Conservation (phyloP, 1,139 yeast species). For the Saccharomycopsis hybrid region DNA sequence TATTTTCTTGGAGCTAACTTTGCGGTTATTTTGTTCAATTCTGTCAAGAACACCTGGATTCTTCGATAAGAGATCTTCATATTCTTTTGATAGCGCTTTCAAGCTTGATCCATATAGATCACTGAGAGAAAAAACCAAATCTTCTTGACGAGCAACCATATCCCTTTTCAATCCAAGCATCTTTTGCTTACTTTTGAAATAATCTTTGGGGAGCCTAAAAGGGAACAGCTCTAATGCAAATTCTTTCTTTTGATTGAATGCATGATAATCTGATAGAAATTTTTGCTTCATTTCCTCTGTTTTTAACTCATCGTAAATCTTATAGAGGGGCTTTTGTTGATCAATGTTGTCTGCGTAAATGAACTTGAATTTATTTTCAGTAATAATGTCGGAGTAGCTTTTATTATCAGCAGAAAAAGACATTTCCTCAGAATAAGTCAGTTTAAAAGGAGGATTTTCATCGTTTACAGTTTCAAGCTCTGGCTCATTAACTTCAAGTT, state of each 20-base stretch:
- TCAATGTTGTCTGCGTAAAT: too few species aligned
- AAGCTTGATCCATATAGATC: background rate
- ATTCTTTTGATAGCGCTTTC: background rate
- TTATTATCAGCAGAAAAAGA: too few species aligned
- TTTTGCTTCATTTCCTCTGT: background rate
- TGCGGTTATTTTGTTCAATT: background rate
- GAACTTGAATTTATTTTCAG: too few species aligned
- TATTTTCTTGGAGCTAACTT: background rate
- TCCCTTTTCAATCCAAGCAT: background rate
- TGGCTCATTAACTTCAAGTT: too few species aligned
- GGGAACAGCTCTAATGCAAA: background rate
- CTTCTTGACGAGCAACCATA: background rate
- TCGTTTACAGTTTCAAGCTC: too few species aligned
- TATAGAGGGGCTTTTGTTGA: constrained; percentile 1
- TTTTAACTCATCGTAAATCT: background rate
- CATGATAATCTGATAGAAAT: constrained; percentile 2
- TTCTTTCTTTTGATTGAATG: constrained; percentile 1
- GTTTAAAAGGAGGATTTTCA: too few species aligned
- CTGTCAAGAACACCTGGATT: background rate
- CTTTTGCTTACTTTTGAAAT: background rate
- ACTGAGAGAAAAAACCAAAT: background rate
- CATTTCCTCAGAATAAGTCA: too few species aligned
- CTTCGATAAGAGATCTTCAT: background rate
- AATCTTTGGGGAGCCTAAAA: background rate
- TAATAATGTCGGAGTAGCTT: too few species aligned